Evolutionary conservation across 2,329 filamentous ascomycete genomes (phyloP).

Genomic region (Fusarium metavorans): DNA sequence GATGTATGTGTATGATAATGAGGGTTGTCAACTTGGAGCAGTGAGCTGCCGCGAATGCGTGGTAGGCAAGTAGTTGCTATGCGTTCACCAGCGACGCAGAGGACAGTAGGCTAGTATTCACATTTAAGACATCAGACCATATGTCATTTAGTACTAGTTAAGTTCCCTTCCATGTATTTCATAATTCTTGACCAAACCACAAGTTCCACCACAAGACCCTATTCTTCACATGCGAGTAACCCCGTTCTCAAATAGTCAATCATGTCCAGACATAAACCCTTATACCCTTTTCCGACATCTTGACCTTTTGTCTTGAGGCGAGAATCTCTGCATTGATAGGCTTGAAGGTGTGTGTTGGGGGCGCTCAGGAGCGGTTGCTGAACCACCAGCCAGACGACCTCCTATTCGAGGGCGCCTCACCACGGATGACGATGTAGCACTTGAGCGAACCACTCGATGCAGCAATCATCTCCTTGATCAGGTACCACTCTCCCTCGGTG

Average conservation of each 20-base stretch:
- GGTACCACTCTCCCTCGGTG: conserved; percentile 43
- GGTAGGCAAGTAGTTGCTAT: background rate
- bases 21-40: background rate
- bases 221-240: background rate
- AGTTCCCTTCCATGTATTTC: background rate
- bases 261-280: background rate
- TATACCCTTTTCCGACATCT: background rate
- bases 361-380: conserved; percentile 16
- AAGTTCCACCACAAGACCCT: background rate
- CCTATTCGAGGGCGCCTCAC: conserved; percentile 20
- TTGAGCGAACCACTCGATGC: conserved; percentile 40
- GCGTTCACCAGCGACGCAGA: background rate
- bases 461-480: conserved; percentile 46
- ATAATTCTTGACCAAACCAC: background rate
- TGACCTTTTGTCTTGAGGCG: background rate
- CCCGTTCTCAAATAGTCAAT: background rate
- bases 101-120: background rate
- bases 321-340: background rate
- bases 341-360: background rate
- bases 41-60: background rate
- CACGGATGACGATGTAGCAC: conserved; percentile 42
- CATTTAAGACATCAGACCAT: background rate
- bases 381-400: conserved; percentile 38
- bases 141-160: background rate
- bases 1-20: background rate